Base-by-base conservation (phyloP, 768 basidiomycete species). In the Rhizopogon rudus region DNA sequence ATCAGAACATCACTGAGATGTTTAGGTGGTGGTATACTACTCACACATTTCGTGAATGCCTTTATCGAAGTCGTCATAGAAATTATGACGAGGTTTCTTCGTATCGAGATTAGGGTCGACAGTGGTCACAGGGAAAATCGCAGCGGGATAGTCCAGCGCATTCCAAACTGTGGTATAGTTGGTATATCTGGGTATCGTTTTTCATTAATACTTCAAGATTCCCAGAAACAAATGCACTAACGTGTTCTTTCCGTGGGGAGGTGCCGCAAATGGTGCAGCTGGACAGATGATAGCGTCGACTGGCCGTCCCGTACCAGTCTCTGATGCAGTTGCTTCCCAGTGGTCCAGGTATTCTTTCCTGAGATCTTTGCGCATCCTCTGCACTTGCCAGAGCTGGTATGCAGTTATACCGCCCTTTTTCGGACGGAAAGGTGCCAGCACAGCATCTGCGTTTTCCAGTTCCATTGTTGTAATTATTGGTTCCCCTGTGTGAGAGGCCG, bases 221-320 rank as follows among this genome's bases (percentile, higher is more conserved):
- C 28, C 13, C 22, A 51, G n/a, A 35, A 45, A 58, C 49, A 31
- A 20, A 0, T 13, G 31, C 13, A 65, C 77, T 60, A 43, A 86
- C 84, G 51, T 73, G 56, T 79, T 79, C 48, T 65, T 65, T 14
- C 87, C 87, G 62, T 89, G 88, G 9, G 83, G 87, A 5, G 81
- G 70, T 1, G 89, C 85, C 1, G 77, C 70, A 62, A 73, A 83
- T 1, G 87, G 76, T 2, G 84, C 83, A 2, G 73, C 76, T 20
- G 91, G 86, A 2, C 75, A 70, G 37, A 92, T 84, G 60, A 93
- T 81, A 1, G 85, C 88, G 63, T 92, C 91, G 6, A 91, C 78
- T 5, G 88, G 85, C 2, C 91, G 71, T 1, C 85, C 87, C 0
- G 87, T 91, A 0, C 80, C 81, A 0, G 88, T 91, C 13, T 61